Base-by-base conservation (phyloP, 257 asterid genomes). In the Anisodus acutangulus region DNA sequence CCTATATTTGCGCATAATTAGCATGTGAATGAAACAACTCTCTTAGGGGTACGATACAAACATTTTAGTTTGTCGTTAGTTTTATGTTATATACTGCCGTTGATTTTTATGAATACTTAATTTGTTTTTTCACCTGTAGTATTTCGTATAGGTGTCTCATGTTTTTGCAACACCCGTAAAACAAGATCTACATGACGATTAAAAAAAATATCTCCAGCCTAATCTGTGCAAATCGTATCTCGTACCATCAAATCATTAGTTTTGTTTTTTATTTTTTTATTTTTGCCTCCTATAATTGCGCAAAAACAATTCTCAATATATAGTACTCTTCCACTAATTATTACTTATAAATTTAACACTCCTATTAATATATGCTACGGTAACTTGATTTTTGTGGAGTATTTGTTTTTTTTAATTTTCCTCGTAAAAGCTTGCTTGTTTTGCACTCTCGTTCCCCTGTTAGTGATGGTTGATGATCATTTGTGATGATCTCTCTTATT, bases 1-100 rank as follows among this genome's bases (percentile, higher is more conserved):
- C 8, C 78, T 16, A 69, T 69, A 69, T 68, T 68, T 45, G 59
- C 17, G 4, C 54, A 71, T 41, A 70, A 71, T 71, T 71, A 45
- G 17, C n/a, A 71, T 45, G 16, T 71, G 79, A 71, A n/a, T 8
- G 37, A 71, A 12, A 70, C 57, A 70, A 41, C 15, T 69, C 3
- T 8, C 8, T 41, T 69, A 15, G 26, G 31, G 8, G 35, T 8
- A 69, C 8, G 26, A 69, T 54, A 69, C 47, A 19, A 69, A 8
- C 9, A 71, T 4, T 7, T 16, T 22, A 19, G 7, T 47, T 74
- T 74, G 6, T 47, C n/a, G 41, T 10, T 47, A 10, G 3, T 2
- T 19, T 2, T 19, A 47, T 47, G 11, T 47, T 47, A 5, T 19
- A 12, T n/a, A 72, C 22, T 12, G 17, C 3, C 6, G 10, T 72